Evolutionary conservation across 1,284 basidiomycete species (phyloP), one percentile per base, ranked within the genome.

Genomic region (Pyrrhoderma lamaoense): DNA sequence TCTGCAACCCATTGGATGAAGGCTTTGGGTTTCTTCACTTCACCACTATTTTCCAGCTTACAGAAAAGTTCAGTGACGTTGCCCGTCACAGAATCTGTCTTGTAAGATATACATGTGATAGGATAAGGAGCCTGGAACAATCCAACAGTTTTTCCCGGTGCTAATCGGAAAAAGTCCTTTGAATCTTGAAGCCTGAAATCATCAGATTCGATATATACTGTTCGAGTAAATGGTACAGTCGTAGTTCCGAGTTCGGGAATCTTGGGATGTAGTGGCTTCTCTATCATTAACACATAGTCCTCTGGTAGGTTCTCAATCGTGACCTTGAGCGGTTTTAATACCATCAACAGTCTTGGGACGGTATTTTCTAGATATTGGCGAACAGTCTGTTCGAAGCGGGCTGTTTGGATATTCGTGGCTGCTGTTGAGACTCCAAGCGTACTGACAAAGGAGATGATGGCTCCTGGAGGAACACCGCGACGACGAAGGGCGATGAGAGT

Each of bases 1-100:
- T 90, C 85, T 40, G 91, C 93, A 14, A 99, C 90, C 96, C 96
- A 99, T 65, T 99, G 96, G 63, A 99, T 93, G 71, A 86, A 99
- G 13, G 93, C 86, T 67, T 97, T 96, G 27, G 93, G 88, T 66
- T 97, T 98, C 67, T 81, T 85, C 25, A 73, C 66, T 8, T 73
- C 65, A 8, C 75, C 77, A 37, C 73, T 75, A 58, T 91, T 79
- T 66, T 97, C 93, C 25, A 93, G 71, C 36, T 74, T 77, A 65
- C 86, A 91, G 48, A 86, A 66, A 44, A 99, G 78, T 68, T 95
- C 92, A 3, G 73, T 74, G 8, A 95, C 85, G 47, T 80, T 70
- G 23, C 90, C 89, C 0, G 81, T 82, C 1, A 65, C 62, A 3
- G 81, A 71, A 67, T 96, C 85, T 2, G 76, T 84, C 68, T 82